These are phyloP conservation scores for Tolypocladium sp. DNA, from an alignment of 2,329 filamentous ascomycete genomes.

Conservation along the genomic window DNA sequence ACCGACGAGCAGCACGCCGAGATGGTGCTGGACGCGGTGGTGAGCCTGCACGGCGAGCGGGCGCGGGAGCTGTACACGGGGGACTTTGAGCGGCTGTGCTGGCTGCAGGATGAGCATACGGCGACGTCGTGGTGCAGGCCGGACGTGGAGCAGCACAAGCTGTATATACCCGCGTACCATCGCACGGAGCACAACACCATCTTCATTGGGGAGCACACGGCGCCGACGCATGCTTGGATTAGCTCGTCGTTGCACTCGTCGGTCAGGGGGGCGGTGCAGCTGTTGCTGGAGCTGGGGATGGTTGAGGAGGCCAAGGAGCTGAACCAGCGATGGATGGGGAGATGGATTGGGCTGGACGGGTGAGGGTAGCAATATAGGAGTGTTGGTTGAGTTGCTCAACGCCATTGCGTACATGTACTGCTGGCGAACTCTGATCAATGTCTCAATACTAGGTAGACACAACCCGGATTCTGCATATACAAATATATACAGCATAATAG, in stretches of 20 bases:
- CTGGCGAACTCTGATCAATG: no score
- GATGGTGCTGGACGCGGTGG: conserved; percentile 1
- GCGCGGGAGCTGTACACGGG: conserved; percentile 48
- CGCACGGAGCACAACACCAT: conserved; percentile 41
- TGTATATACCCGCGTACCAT: conserved; percentile 52
- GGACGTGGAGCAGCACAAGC: conserved; percentile 42
- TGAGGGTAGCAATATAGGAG: no score
- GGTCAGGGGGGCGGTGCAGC: conserved; percentile 43
- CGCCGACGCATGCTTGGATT: conserved; percentile 50
- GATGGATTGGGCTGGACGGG: conserved; percentile 32
- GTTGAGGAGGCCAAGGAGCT: conserved; percentile 47
- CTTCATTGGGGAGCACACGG: conserved; percentile 25
- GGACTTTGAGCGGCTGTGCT: conserved; percentile 47
- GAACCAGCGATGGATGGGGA: conserved; percentile 48
- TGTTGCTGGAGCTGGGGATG: conserved; percentile 28
- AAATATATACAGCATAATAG: no score
- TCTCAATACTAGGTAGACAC: no score
- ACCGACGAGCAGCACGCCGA: conserved; percentile 2
- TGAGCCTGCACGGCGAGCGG: conserved; percentile 19
- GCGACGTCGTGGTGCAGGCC: conserved; percentile 46
- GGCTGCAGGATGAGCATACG: conserved; percentile 46
- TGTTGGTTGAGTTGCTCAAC: background rate
- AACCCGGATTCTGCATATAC: no score
- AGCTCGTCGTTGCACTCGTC: conserved; percentile 18
- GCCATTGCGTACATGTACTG: background rate